phyloP scores from a whole-genome alignment of 805 yeast species.

The Starmerella tilneyi region DNA sequence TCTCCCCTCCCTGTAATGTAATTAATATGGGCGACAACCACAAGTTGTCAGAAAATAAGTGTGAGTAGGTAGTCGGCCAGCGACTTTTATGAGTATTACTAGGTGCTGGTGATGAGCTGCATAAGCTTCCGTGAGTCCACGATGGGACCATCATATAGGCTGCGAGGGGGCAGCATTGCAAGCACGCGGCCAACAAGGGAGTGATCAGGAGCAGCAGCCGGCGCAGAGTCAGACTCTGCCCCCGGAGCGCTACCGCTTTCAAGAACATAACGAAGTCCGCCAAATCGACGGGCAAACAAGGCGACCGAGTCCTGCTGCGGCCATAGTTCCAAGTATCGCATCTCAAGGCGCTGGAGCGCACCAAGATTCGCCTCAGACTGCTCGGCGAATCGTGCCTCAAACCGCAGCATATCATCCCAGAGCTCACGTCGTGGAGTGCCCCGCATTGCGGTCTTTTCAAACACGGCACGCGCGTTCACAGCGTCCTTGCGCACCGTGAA shows the following conservation, averaged over 20 bases:
- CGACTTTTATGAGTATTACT: background rate
- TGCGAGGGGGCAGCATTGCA: constrained; percentile 20
- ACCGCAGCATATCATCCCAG: constrained; percentile 50
- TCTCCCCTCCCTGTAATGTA: background rate
- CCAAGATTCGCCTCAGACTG: constrained; percentile 46
- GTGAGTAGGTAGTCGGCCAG: background rate
- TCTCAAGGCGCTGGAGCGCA: constrained; percentile 56
- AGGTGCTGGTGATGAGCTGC: constrained; percentile 14
- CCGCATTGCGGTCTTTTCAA: constrained; percentile 59
- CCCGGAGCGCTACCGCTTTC: background rate
- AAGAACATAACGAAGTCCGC: background rate
- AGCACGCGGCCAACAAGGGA: constrained; percentile 6
- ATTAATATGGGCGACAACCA: background rate
- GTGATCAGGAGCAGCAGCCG: background rate
- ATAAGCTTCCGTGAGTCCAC: constrained; percentile 17
- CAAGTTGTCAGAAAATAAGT: background rate
- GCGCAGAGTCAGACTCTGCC: background rate
- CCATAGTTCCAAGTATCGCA: constrained; percentile 60
- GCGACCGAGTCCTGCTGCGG: constrained; percentile 34
- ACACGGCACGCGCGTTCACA: constrained; percentile 64
- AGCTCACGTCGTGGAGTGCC: constrained; percentile 35
- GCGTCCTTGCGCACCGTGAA: constrained; percentile 54
- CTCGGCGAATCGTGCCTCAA: constrained; percentile 46
- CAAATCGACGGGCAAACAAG: constrained; percentile 27
- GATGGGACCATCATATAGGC: constrained; percentile 23